Conservation (phyloP, 225 moss, liverwort and hornwort species). For the Pseudoscleropodium purum region DNA sequence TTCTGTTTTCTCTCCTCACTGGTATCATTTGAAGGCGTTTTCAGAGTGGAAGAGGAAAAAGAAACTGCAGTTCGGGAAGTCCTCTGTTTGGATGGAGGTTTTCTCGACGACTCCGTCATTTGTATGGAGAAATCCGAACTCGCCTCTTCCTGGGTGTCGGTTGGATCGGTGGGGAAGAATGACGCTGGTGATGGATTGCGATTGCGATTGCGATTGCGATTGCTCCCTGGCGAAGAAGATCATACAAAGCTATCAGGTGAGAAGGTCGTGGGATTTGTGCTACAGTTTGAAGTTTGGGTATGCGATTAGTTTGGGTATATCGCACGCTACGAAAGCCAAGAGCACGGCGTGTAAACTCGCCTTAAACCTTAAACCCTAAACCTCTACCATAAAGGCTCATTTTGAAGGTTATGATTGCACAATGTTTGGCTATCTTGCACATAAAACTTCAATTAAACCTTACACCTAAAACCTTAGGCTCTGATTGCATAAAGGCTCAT, state of each 20-base stretch:
- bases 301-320: neutral
- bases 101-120: neutral
- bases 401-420: neutral
- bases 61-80: neutral
- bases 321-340: too few relatives aligned
- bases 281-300: neutral
- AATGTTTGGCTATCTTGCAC: neutral
- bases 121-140: neutral
- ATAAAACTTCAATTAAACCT: too few relatives aligned
- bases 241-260: neutral
- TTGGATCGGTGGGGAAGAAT: neutral
- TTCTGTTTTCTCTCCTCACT: neutral
- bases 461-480: neutral
- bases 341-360: neutral
- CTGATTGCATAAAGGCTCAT: too few relatives aligned
- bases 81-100: neutral
- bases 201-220: neutral
- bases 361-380: neutral
- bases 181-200: neutral
- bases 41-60: neutral
- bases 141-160: neutral
- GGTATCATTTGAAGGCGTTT: too few relatives aligned
- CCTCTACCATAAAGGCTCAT: too few relatives aligned
- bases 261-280: neutral
- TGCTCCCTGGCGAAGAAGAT: slow-evolving; percentile 2